Percentiles rank a stretch among this genome's conserved stretches.
Conservation (phyloP, 1,284 basidiomycete species). For the Lentinula novae-zelandiae region DNA sequence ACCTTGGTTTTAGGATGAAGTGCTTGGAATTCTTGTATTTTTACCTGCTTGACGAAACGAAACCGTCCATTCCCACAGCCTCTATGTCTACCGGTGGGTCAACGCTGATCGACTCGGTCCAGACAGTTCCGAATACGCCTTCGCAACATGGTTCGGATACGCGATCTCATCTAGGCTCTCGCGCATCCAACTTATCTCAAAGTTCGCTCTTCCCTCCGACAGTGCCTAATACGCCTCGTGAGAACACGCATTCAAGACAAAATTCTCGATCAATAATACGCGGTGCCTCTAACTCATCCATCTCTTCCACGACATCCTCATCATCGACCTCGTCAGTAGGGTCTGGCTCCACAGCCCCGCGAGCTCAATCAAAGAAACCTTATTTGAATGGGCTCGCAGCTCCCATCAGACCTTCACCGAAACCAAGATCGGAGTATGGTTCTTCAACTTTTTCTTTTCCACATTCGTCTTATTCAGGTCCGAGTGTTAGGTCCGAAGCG, state of each 20-base stretch:
- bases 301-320: background rate
- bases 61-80: constrained; percentile 21
- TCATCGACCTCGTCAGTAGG: background rate
- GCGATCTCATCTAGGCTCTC: background rate
- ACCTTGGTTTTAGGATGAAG: constrained; percentile 73
- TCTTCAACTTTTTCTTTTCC: constrained; percentile 33
- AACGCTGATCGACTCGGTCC: constrained; percentile 23
- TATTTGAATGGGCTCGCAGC: constrained; percentile 13
- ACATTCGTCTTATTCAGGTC: constrained; percentile 24
- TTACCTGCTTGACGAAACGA: constrained; percentile 80
- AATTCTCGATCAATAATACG: background rate
- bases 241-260: background rate
- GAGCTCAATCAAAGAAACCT: constrained; percentile 19
- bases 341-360: constrained; percentile 17
- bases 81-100: background rate
- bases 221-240: background rate
- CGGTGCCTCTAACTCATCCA: background rate
- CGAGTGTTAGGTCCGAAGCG: constrained; percentile 11
- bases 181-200: background rate
- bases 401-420: constrained; percentile 16
- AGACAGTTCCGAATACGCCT: constrained; percentile 31
- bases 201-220: background rate
- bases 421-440: constrained; percentile 22
- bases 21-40: constrained; percentile 91
- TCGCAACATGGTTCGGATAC: constrained; percentile 17